A percentile compares a stretch with the other conserved stretches of the same genome.
phyloP scores from a whole-genome alignment of 495 filamentous ascomycete species.

The Aspergillus olivimuriae region DNA sequence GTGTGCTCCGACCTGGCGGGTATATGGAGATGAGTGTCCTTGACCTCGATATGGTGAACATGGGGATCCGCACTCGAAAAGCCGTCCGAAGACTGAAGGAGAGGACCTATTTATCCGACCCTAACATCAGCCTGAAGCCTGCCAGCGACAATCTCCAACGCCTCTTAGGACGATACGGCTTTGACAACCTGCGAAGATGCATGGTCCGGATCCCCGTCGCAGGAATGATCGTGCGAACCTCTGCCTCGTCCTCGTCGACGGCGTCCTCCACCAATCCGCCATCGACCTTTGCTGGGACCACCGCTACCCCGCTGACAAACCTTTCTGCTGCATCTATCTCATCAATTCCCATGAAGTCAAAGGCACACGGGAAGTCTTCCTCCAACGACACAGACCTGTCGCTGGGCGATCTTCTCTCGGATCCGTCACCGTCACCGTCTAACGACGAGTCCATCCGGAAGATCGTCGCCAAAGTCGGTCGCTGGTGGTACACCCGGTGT shows the following conservation, averaged over 20 bases:
- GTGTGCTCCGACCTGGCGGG: slow-evolving; percentile 84
- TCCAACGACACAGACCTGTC: slow-evolving; percentile 49
- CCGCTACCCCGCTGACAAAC: slow-evolving; percentile 21
- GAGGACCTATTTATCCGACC: slow-evolving; percentile 56
- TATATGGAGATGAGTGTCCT: slow-evolving; percentile 83
- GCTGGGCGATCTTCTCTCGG: slow-evolving; percentile 64
- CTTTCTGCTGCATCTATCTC: slow-evolving; percentile 23
- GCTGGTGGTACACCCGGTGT: slow-evolving; percentile 94
- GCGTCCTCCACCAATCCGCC: slow-evolving; percentile 17
- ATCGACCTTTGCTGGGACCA: slow-evolving; percentile 11
- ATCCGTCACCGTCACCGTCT: slow-evolving; percentile 44
- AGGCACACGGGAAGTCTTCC: slow-evolving; percentile 26
- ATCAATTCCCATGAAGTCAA: slow-evolving; percentile 17
- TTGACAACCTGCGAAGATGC: slow-evolving; percentile 78
- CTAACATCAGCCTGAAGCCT: slow-evolving; percentile 62
- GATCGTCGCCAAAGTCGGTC: slow-evolving; percentile 84
- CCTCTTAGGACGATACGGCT: slow-evolving; percentile 70
- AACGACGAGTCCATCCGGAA: slow-evolving; percentile 79
- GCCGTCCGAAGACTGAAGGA: slow-evolving; percentile 75
- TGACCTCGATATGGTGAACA: slow-evolving; percentile 80
- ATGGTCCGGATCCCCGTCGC: slow-evolving; percentile 86
- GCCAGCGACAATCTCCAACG: slow-evolving; percentile 73
- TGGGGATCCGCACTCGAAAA: slow-evolving; percentile 69
- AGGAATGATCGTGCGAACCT: slow-evolving; percentile 50
- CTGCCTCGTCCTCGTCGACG: slow-evolving; percentile 34